Percentiles rank a stretch among this genome's conserved stretches.
These are phyloP conservation scores for Xylaria bambusicola DNA, from an alignment of 495 filamentous ascomycete species.

Conservation along the genomic window DNA sequence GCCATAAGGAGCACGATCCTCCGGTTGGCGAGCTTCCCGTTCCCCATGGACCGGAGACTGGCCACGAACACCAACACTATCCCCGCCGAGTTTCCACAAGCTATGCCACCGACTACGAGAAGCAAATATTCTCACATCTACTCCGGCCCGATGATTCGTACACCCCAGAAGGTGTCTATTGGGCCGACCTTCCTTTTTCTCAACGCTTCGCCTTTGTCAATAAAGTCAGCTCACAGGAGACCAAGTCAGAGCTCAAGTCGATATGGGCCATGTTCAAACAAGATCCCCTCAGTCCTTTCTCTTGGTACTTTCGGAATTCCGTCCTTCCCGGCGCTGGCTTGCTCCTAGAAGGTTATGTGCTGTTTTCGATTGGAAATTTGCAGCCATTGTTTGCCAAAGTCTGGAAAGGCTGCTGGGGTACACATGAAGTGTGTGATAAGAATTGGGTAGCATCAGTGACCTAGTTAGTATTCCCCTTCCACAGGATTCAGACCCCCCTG, in stretches of 20 bases:
- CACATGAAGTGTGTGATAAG: conserved; percentile 58
- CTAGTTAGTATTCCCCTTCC: too few species aligned
- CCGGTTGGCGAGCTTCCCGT: conserved; percentile 47
- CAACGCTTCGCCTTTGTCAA: conserved; percentile 72
- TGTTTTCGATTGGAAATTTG: conserved; percentile 92
- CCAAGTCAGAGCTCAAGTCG: conserved; percentile 59
- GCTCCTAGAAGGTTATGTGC: conserved; percentile 86
- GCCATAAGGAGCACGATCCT: conserved; percentile 45
- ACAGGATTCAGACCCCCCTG: too few species aligned
- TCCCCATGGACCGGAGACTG: conserved; percentile 50
- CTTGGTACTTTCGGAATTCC: conserved; percentile 84
- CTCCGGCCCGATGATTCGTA: conserved; percentile 84
- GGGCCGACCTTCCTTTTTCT: conserved; percentile 74
- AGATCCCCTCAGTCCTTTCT: conserved; percentile 75
- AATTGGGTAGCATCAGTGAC: conserved; percentile 77
- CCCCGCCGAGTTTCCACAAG: conserved; percentile 43
- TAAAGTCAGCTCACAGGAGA: conserved; percentile 65
- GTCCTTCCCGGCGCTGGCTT: conserved; percentile 87
- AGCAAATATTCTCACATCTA: conserved; percentile 69
- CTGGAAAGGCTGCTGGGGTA: conserved; percentile 75
- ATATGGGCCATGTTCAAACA: conserved; percentile 77
- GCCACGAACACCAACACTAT: conserved; percentile 43
- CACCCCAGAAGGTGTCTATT: conserved; percentile 77
- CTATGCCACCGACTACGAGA: conserved; percentile 58
- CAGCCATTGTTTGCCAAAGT: conserved; percentile 69